These are phyloP conservation scores for Vigna radiata DNA, from an alignment of 306 rosid species.

Conservation along the genomic window DNA sequence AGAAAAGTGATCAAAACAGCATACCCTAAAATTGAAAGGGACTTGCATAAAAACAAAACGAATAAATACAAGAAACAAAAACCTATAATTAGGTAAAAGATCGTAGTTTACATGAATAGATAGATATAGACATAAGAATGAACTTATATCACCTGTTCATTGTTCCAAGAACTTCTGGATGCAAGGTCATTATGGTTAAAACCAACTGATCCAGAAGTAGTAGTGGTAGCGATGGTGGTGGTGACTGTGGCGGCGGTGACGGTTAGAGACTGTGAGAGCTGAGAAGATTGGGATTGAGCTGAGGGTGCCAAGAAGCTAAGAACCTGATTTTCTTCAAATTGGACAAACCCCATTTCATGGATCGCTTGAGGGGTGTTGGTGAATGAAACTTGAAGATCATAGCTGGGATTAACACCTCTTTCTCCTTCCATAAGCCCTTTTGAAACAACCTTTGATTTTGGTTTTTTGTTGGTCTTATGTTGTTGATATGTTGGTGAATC, in stretches of 20 bases:
- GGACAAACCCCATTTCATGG: conserved; percentile 79
- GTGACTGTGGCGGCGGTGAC: conserved; percentile 1
- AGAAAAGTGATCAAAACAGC: neutral
- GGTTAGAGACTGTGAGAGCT: conserved; percentile 44
- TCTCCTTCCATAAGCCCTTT: conserved; percentile 69
- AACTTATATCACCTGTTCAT: conserved; percentile 56
- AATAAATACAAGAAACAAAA: neutral
- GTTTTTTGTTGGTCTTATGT: conserved; percentile 5
- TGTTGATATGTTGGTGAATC: conserved; percentile 2
- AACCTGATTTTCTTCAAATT: conserved; percentile 78
- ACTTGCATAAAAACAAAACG: conserved; percentile 20
- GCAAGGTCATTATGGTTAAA: conserved; percentile 64
- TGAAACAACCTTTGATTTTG: conserved; percentile 26
- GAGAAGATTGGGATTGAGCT: conserved; percentile 56
- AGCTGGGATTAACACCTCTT: conserved; percentile 56
- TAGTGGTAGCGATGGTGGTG: conserved; percentile 10
- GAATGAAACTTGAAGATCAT: conserved; percentile 75
- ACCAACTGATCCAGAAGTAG: conserved; percentile 31
- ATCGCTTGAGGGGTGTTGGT: conserved; percentile 59
- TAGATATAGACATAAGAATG: neutral
- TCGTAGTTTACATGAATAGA: neutral
- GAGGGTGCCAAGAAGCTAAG: conserved; percentile 81
- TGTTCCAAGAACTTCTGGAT: conserved; percentile 70
- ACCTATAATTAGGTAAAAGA: neutral
- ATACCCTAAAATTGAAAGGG: conserved; percentile 50